A percentile compares a stretch with the other conserved stretches of the same genome.
Conservation (phyloP, 192 early-diverging fungal genomes). For the Coemansia sp. region DNA sequence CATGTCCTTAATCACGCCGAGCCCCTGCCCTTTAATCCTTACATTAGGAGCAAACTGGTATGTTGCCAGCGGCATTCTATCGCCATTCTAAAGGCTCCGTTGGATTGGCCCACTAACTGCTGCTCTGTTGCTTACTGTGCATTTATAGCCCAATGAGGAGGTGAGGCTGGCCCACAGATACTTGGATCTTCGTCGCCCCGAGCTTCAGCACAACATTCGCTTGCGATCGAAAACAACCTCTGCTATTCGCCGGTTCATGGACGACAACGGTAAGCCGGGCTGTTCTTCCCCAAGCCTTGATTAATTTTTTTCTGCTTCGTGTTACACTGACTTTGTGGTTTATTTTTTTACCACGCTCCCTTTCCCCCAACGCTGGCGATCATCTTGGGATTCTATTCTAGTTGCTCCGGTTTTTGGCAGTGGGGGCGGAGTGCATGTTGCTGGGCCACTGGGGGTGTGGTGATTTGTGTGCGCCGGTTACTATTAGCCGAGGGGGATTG, state of each 20-base stretch:
- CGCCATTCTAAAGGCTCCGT: too few relatives aligned
- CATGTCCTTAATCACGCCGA: slow-evolving; percentile 67
- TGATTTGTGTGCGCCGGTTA: not conserved
- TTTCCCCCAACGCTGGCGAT: slow-evolving; percentile 9
- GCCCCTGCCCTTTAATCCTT: slow-evolving; percentile 32
- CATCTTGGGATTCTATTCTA: not conserved
- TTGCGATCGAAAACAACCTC: slow-evolving; percentile 65
- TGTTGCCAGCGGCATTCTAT: not conserved
- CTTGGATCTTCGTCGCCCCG: slow-evolving; percentile 75
- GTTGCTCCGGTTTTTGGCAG: not conserved
- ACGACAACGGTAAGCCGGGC: slow-evolving; percentile 56
- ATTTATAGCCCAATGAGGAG: slow-evolving; percentile 69
- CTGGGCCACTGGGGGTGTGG: not conserved
- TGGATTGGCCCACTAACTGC: not conserved
- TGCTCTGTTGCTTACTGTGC: not conserved
- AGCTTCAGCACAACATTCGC: slow-evolving; percentile 74
- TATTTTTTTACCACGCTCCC: slow-evolving; percentile 1
- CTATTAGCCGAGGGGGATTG: not conserved
- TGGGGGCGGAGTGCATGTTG: not conserved
- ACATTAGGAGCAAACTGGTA: slow-evolving; percentile 26
- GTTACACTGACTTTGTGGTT: not conserved
- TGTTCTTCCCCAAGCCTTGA: not conserved
- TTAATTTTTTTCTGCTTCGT: slow-evolving; percentile 1
- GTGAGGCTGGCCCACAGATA: slow-evolving; percentile 71
- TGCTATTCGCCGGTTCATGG: slow-evolving; percentile 67